Base-by-base conservation (phyloP, 2,329 filamentous ascomycete genomes). In the Neofusicoccum cordaticola region DNA sequence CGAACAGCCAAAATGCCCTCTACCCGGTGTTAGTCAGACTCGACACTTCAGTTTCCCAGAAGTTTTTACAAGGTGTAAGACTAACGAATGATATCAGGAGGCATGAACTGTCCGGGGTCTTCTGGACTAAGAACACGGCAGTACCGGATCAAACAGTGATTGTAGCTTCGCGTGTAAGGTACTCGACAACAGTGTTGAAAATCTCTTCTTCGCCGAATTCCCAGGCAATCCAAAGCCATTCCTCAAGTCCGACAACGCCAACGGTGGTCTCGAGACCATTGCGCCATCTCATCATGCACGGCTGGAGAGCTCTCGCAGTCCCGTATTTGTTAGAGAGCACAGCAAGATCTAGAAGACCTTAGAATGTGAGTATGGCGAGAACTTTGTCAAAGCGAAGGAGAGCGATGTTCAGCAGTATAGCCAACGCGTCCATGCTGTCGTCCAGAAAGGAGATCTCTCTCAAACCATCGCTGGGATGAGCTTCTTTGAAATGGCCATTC, bases 401-500 rank as follows among this genome's bases (percentile, higher is more conserved):
- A 2, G 73, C 71, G 6, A 79, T 72, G 22, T 69, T 69, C 62
- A 79, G 71, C 7, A 79, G 27, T 1, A 76, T 66, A 0, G 64
- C 52, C 65, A 79, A 72, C 1, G 73, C 72, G 1, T 70, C 67
- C 0, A 71, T 64, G 56, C 77, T 67, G 56, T 78, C 75, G 5
- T 75, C 71, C 0, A 71, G 71, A 13, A 75, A 67, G 2, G 67
- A 64, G 31, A 77, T 66, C 57, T 74, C 69, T n/a, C 63, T 63
- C 5, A 62, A 56, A 44, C 67, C 67, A 44, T 69, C 67, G 3
- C 45, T 61, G 4, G 4, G 22, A n/a, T 22, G 41, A 15, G 56
- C 41, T 27, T 63, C 61, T 41, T 52, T 53, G 22, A 56, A 70
- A 22, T 61, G 62, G 7, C 51, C 63, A 39, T 63, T 61, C 22